A percentile compares a stretch with the other conserved stretches of the same genome.
Conservation (phyloP, 805 yeast genomes). For the Saturnispora halmiae region DNA sequence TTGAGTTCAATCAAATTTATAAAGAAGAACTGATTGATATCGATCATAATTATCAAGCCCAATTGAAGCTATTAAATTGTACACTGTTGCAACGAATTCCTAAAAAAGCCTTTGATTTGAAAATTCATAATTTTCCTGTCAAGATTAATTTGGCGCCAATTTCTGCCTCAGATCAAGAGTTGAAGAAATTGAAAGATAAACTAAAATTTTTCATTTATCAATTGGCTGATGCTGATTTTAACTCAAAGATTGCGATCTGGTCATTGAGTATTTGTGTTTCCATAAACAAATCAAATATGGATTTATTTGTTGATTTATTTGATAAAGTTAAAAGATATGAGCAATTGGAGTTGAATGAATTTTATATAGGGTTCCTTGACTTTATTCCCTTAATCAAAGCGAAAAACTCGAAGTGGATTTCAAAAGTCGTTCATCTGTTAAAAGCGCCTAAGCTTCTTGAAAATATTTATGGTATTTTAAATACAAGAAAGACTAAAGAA, state of each 20-base stretch:
- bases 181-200: not conserved
- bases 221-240: not conserved
- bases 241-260: not conserved
- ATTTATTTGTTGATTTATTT: conserved; percentile 2
- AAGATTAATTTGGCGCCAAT: not conserved
- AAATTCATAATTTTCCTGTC: not conserved
- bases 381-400: not conserved
- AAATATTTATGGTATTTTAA: conserved; percentile 2
- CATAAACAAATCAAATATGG: not conserved
- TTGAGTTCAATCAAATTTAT: not conserved
- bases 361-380: not conserved
- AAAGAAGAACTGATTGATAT: not conserved
- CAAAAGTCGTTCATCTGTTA: not conserved
- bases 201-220: conserved; percentile 2
- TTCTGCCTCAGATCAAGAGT: not conserved
- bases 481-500: not conserved
- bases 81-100: conserved; percentile 4
- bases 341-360: not conserved
- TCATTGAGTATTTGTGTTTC: conserved; percentile 3
- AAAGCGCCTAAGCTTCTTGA: conserved; percentile 2
- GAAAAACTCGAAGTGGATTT: conserved; percentile 3
- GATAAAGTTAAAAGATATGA: conserved; percentile 5
- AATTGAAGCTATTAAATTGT: not conserved
- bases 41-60: not conserved
- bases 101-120: not conserved